These are phyloP conservation scores for Penicillium riverlandense DNA, from an alignment of 495 filamentous ascomycete species.

Conservation along the genomic window DNA sequence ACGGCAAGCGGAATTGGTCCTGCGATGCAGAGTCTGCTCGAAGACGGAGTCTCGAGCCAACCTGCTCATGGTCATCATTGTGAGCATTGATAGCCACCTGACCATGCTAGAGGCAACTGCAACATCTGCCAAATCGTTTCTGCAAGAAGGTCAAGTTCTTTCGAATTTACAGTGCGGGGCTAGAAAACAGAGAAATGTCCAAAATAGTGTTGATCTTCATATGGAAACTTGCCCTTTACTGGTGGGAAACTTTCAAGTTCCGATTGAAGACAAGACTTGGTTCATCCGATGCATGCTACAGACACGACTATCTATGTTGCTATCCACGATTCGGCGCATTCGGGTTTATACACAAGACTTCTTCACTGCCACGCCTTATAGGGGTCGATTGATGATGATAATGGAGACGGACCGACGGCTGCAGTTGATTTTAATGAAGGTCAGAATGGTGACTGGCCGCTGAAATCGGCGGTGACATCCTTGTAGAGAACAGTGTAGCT, in stretches of 20 bases:
- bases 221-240: conserved; percentile 22
- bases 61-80: conserved; percentile 27
- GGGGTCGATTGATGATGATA: conserved; percentile 28
- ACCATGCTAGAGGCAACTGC: conserved; percentile 19
- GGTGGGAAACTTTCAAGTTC: conserved; percentile 23
- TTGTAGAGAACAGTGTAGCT: background rate
- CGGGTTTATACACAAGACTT: conserved; percentile 21
- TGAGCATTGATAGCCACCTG: conserved; percentile 28
- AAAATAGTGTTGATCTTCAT: conserved; percentile 16
- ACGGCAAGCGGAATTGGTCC: conserved; percentile 20
- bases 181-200: conserved; percentile 1
- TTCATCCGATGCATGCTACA: conserved; percentile 28
- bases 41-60: conserved; percentile 16
- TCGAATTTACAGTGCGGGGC: too few species aligned
- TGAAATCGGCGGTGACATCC: background rate
- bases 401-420: conserved; percentile 31
- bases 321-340: conserved; percentile 20
- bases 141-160: background rate
- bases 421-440: conserved; percentile 27
- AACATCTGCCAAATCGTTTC: background rate
- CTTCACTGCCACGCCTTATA: conserved; percentile 10
- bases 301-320: conserved; percentile 18
- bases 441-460: conserved; percentile 11
- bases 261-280: conserved; percentile 23
- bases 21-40: conserved; percentile 24